Evolutionary conservation across 2,329 filamentous ascomycete genomes (phyloP).

Genomic region (Penicillium sp.): DNA sequence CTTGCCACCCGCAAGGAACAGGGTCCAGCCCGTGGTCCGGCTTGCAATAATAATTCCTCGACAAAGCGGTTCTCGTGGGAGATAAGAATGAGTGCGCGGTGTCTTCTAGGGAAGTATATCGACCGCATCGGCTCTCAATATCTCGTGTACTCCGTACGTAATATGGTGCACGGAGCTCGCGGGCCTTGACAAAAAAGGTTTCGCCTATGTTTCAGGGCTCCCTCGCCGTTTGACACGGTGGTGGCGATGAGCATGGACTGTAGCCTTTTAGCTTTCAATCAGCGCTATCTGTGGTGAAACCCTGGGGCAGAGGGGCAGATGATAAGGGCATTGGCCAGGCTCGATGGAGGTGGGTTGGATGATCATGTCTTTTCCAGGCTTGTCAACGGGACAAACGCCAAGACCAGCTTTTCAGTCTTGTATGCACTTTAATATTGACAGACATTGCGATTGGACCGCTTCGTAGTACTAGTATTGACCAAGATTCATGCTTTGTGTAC

Average conservation of each 20-base stretch:
- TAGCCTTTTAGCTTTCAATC: not conserved
- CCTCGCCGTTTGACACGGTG: conserved; percentile 14
- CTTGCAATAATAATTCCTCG: not conserved
- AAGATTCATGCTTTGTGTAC: not conserved
- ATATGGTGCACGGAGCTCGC: conserved; percentile 4
- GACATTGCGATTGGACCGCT: not conserved
- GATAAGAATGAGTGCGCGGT: too few species aligned
- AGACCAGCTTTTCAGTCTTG: not conserved
- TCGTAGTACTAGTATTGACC: not conserved
- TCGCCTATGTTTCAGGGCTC: conserved; percentile 20
- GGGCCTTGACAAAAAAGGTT: conserved; percentile 9
- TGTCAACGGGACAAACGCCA: not conserved
- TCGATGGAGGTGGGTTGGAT: not conserved
- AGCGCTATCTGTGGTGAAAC: not conserved
- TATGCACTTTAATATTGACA: not conserved
- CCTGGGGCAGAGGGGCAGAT: not conserved
- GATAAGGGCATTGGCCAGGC: not conserved
- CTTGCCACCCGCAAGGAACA: conserved; percentile 1
- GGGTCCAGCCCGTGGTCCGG: not conserved
- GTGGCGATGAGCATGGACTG: conserved; percentile 16
- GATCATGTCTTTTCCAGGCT: not conserved
- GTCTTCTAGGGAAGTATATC: too few species aligned
- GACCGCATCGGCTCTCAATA: not conserved
- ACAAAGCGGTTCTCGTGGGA: not conserved
- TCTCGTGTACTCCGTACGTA: not conserved